Base-by-base conservation (phyloP, 179 eudicot species). In the Pouteria campechiana region DNA sequence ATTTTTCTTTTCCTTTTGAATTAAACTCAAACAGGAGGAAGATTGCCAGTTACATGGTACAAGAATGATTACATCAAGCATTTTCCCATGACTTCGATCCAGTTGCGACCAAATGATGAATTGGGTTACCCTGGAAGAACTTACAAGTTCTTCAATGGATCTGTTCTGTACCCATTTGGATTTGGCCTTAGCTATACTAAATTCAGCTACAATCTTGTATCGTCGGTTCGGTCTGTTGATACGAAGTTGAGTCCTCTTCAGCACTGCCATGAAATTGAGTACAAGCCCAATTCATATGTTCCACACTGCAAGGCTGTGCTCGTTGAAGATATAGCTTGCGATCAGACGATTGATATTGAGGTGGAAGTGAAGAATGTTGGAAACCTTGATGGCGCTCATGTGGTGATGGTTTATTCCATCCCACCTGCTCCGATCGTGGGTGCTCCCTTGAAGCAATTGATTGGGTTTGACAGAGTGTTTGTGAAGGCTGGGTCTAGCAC, bases 101-200 rank as follows among this genome's bases (percentile, higher is more conserved):
- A 55, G 32, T 66, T 92, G 88, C 59, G 84, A 35, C 72, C 94
- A 4, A 48, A 79, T 53, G 81, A 83, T 32, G 1, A 58, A 22
- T 66, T 50, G 44, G 87, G 88, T 44, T 92, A 87, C 41, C 99
- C 94, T 11, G 99, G 99, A 5, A 79, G 99, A 19, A 86, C 92
- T 25, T 92, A 92, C 48, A 65, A 92, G n/a, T 87, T 92, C 57
- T 92, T 86, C 54, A 77, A 63, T 25, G 99, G 99, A 13, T 79
- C 85, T 0, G 77, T 71, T 5, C 82, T 87, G 10, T 92, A 63
- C 47, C 99, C 92, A 6, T 92, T 82, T 12, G 99, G 94, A n/a
- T 59, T 38, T 25, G 96, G 99, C 46, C 46, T 86, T 19, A 87
- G 85, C 37, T 92, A 92, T 58, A 73, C 88, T 6, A 63, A 60